These are phyloP conservation scores for Zymoseptoria brevis DNA, from an alignment of 2,329 filamentous ascomycete genomes.

Conservation along the genomic window DNA sequence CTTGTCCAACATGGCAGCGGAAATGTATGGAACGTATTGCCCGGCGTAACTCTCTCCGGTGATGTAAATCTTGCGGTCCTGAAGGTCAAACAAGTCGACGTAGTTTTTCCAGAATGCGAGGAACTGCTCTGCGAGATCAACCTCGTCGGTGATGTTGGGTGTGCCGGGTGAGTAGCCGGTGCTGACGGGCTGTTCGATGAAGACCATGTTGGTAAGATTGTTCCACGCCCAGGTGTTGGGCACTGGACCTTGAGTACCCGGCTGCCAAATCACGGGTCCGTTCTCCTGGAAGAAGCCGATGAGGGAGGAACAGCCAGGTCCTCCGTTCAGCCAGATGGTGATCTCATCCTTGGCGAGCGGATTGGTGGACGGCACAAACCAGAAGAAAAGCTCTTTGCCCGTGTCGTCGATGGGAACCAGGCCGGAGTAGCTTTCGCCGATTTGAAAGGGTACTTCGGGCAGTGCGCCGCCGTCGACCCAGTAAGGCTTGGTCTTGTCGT, in stretches of 20 bases:
- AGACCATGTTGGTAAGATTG: conserved; percentile 69
- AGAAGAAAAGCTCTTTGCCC: conserved; percentile 37
- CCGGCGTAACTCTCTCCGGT: conserved; percentile 21
- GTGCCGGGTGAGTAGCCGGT: conserved; percentile 37
- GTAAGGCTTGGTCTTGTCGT: conserved; percentile 4
- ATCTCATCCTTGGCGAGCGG: conserved; percentile 36
- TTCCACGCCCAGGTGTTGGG: conserved; percentile 42
- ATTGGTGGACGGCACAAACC: conserved; percentile 43
- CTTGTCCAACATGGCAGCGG: conserved; percentile 22
- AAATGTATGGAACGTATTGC: conserved; percentile 30
- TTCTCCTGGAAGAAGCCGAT: conserved; percentile 17
- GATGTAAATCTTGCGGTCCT: conserved; percentile 41
- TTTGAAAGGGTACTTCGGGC: conserved; percentile 28
- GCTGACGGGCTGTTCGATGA: conserved; percentile 48
- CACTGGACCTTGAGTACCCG: conserved; percentile 33
- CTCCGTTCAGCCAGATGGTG: conserved; percentile 26
- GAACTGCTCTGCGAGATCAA: conserved; percentile 36
- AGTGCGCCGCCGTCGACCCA: conserved; percentile 21
- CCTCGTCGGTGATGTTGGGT: conserved; percentile 36
- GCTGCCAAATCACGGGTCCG: conserved; percentile 35
- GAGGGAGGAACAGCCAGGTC: conserved; percentile 19
- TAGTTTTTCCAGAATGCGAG: conserved; percentile 45
- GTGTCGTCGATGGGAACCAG: conserved; percentile 21
- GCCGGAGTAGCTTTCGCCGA: conserved; percentile 29
- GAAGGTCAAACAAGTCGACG: conserved; percentile 42